Evolutionary conservation across 768 basidiomycete species (phyloP).

Genomic region (Hygrocybe coccinea): DNA sequence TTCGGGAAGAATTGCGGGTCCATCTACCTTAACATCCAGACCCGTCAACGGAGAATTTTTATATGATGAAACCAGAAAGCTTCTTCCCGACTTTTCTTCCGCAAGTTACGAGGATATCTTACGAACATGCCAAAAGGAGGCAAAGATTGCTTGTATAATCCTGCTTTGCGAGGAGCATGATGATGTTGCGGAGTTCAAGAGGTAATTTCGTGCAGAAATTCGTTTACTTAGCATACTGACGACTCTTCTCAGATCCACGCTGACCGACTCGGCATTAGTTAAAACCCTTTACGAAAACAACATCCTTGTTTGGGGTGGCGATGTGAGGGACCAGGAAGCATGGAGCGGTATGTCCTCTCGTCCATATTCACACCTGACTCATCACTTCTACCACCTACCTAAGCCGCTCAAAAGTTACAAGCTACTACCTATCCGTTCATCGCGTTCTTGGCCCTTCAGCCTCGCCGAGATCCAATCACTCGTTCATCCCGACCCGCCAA

Average conservation of each 20-base stretch:
- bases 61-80: conserved; percentile 36
- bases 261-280: conserved; percentile 71
- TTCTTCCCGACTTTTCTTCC: conserved; percentile 75
- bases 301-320: conserved; percentile 88
- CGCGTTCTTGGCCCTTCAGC: conserved; percentile 86
- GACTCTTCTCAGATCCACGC: conserved; percentile 48
- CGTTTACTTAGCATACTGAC: conserved; percentile 3
- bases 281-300: conserved; percentile 65
- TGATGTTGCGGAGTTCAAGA: conserved; percentile 81
- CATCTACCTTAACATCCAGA: conserved; percentile 43
- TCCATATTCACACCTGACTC: not conserved
- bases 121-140: conserved; percentile 62
- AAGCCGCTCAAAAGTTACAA: conserved; percentile 67
- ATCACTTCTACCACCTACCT: no score
- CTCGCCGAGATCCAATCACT: conserved; percentile 45
- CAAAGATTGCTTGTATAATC: conserved; percentile 71
- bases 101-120: conserved; percentile 81
- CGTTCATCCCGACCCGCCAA: conserved; percentile 31
- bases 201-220: conserved; percentile 36
- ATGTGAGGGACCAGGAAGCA: conserved; percentile 76
- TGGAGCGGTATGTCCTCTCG: conserved; percentile 53
- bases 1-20: conserved; percentile 37
- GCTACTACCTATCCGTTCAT: conserved; percentile 91
- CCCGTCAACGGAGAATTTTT: conserved; percentile 20
- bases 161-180: conserved; percentile 90